Base-by-base conservation (phyloP, 1,284 basidiomycete genomes). In the Ceratobasidium sp. region DNA sequence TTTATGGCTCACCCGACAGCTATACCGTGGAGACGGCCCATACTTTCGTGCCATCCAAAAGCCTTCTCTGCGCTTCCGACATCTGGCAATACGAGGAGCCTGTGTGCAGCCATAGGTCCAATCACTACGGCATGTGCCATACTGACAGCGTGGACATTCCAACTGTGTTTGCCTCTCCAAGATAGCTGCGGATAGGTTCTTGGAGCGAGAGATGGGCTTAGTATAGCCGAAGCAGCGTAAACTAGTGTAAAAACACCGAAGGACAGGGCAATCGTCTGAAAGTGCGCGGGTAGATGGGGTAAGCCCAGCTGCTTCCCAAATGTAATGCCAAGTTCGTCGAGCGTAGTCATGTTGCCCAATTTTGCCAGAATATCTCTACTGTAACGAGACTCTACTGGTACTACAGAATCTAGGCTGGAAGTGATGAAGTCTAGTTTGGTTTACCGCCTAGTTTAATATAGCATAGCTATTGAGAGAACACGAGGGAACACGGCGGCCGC, bases 91-190 rank as follows among this genome's bases (percentile, higher is more conserved):
- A 30, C 66, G 55, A 57, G 44, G 7, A 59, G 43, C 26, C 67
- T n/a, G 32, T 70, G 59, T 18, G 61, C 13, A 18, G 75, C 73
- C 73, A 75, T 72, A 9, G 75, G 75, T 16, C 69, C 54, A 26
- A 75, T 67, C 35, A 72, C 32, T 14, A 75, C 2, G 30, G 67
- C 74, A 35, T 76, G 73, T 8, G 49, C 61, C 59, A 76, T 62
- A 38, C 64, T 69, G 9, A 76, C 75, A 18, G 69, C 62, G 32
- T 75, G 74, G 32, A 73, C 73, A n/a, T 63, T 66, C 75, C 75
- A 76, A 21, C 44, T 54, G 41, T 73, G 70, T 52, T 55, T 59
- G 32, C 44, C 47, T 23, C 52, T 59, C 28, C 49, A 28, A n/a
- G 69, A 57, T 21, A 76, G 62, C 23, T 26, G 30, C 18, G 63